Conservation (phyloP, 73 alveolate species). For the Paraurostyla sp. region DNA sequence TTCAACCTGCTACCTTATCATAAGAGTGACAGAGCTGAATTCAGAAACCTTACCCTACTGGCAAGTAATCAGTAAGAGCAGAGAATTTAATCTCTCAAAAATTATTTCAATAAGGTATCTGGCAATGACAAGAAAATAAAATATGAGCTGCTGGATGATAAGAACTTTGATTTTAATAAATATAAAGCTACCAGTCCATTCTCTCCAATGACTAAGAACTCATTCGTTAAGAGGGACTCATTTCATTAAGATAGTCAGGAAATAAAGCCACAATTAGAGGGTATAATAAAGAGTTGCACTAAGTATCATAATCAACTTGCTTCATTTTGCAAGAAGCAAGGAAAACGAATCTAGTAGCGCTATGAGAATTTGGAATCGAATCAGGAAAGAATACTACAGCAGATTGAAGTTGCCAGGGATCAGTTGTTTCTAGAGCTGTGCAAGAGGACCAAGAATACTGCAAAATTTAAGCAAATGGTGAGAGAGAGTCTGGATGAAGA, state of each 20-base stretch:
- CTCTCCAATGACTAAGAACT: neutral
- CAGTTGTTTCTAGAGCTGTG: conserved; percentile 18
- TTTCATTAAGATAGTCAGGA: neutral
- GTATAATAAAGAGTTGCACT: neutral
- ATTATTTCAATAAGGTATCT: neutral
- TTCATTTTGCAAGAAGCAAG: neutral
- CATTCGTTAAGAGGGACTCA: neutral
- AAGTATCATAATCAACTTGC: conserved; percentile 5
- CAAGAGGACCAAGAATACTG: neutral
- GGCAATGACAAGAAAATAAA: neutral
- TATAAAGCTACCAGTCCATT: conserved; percentile 1
- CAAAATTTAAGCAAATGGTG: neutral
- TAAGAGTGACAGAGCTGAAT: conserved; percentile 22
- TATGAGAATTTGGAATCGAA: neutral
- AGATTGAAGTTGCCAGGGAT: conserved; percentile 33
- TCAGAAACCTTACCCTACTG: neutral
- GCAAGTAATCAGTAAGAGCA: neutral
- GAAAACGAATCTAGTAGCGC: neutral
- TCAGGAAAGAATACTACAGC: neutral
- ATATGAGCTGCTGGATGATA: neutral
- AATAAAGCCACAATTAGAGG: neutral
- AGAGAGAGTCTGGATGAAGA: neutral
- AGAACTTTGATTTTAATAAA: conserved; percentile 10
- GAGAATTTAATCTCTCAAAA: neutral
- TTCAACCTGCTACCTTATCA: conserved; percentile 13